These are phyloP conservation scores for Hydrangea macrophylla DNA, from an alignment of 148 eudicot species.

Conservation along the genomic window DNA sequence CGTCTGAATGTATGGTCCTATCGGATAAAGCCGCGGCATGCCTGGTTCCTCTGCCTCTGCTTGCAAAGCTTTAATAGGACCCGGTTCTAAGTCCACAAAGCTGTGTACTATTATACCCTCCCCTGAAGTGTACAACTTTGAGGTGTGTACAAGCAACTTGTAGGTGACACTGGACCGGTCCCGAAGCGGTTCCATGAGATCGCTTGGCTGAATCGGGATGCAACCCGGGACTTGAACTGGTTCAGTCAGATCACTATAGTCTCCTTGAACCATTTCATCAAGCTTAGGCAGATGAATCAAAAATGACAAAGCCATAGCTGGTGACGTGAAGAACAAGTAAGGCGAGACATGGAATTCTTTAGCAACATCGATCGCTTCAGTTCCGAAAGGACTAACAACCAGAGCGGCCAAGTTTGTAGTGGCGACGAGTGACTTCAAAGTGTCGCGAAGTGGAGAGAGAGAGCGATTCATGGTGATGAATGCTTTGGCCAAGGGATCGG, in stretches of 20 bases:
- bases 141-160: neutral
- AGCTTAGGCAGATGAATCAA: slow-evolving; percentile 8
- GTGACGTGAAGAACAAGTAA: slow-evolving; percentile 6
- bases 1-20: slow-evolving; percentile 35
- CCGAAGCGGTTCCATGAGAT: slow-evolving; percentile 13
- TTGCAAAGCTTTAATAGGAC: slow-evolving; percentile 27
- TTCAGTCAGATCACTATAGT: slow-evolving; percentile 9
- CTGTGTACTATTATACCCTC: slow-evolving; percentile 23
- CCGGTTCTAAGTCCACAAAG: slow-evolving; percentile 34
- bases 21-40: slow-evolving; percentile 26
- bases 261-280: slow-evolving; percentile 12
- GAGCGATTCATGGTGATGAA: neutral
- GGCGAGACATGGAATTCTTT: slow-evolving; percentile 8
- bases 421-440: neutral
- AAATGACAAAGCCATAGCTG: slow-evolving; percentile 17
- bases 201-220: slow-evolving; percentile 3
- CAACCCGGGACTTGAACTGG: slow-evolving; percentile 18
- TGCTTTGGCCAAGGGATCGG: neutral
- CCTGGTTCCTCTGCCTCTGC: slow-evolving; percentile 1
- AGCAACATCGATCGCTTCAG: slow-evolving; percentile 16
- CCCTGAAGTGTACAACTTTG: neutral
- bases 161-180: slow-evolving; percentile 12
- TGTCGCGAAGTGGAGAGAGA: neutral
- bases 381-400: slow-evolving; percentile 7
- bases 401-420: slow-evolving; percentile 6